phyloP scores from a whole-genome alignment of 306 rosid species.

The Vigna radiata region DNA sequence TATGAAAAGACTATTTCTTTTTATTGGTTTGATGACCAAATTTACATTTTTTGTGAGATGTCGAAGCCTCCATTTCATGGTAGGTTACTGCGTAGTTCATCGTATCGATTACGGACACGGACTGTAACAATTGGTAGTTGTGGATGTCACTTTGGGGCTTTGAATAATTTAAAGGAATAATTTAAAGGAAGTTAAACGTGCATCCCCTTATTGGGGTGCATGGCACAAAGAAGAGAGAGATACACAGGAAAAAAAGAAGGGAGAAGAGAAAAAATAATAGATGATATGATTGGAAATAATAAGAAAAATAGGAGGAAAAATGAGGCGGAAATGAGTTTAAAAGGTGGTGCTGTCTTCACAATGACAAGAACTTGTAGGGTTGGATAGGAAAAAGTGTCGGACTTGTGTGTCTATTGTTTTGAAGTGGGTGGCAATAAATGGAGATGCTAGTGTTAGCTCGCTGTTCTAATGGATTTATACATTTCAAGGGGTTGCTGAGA shows the following conservation, averaged over 20 bases:
- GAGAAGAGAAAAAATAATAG: background rate
- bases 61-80: background rate
- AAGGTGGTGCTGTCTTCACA: slow-evolving; percentile 12
- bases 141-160: background rate
- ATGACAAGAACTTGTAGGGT: slow-evolving; percentile 17
- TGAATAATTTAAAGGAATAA: slow-evolving; percentile 24
- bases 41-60: background rate
- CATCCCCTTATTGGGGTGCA: background rate
- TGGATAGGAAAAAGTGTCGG: slow-evolving; percentile 7
- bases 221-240: background rate
- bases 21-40: slow-evolving; percentile 11
- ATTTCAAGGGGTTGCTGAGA: slow-evolving; percentile 27
- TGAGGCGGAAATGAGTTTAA: background rate
- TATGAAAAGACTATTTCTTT: background rate
- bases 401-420: background rate
- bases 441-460: background rate
- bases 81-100: background rate
- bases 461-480: slow-evolving; percentile 22
- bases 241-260: background rate
- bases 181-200: background rate
- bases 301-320: background rate
- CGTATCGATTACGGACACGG: background rate
- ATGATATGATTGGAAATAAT: background rate
- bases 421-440: background rate
- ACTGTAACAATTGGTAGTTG: background rate